These are phyloP conservation scores for Hypoxylon sp. DNA, from an alignment of 2,329 filamentous ascomycete species.

Conservation along the genomic window DNA sequence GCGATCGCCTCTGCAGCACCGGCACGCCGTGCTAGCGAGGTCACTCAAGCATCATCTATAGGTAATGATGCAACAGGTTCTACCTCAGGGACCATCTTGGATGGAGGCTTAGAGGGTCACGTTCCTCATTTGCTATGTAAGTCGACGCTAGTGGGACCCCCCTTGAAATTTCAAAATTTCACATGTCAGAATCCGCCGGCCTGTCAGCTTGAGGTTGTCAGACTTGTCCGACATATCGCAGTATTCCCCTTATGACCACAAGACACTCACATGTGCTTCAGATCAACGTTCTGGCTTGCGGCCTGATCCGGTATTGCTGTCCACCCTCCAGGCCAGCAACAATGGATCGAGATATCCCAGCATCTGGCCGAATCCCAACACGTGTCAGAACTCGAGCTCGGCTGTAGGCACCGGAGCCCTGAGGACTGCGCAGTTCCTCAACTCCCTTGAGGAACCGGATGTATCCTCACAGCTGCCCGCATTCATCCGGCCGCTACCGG, in stretches of 20 bases:
- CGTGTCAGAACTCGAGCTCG: constrained; percentile 44
- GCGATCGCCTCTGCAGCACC: constrained; percentile 52
- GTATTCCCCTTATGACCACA: constrained; percentile 35
- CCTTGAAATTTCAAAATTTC: constrained; percentile 43
- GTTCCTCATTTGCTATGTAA: constrained; percentile 63
- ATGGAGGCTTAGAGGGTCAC: constrained; percentile 55
- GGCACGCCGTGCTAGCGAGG: constrained; percentile 44
- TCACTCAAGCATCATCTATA: constrained; percentile 42
- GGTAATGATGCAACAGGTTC: constrained; percentile 43
- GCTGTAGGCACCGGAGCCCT: constrained; percentile 49
- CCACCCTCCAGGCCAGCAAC: constrained; percentile 47
- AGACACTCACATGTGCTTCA: constrained; percentile 49
- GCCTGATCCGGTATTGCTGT: constrained; percentile 51
- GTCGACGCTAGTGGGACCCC: constrained; percentile 47
- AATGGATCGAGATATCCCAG: constrained; percentile 48
- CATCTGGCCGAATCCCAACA: constrained; percentile 50
- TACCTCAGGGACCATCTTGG: constrained; percentile 36
- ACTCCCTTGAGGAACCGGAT: constrained; percentile 62
- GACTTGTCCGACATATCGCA: constrained; percentile 31
- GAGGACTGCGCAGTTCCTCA: constrained; percentile 58
- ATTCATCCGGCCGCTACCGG: constrained; percentile 84
- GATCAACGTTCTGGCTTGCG: constrained; percentile 48
- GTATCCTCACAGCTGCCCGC: constrained; percentile 65
- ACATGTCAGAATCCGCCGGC: constrained; percentile 43
- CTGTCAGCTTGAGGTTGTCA: constrained; percentile 22